phyloP scores from a whole-genome alignment of 2,329 filamentous ascomycete species.

The Ceratocystis albifundus region DNA sequence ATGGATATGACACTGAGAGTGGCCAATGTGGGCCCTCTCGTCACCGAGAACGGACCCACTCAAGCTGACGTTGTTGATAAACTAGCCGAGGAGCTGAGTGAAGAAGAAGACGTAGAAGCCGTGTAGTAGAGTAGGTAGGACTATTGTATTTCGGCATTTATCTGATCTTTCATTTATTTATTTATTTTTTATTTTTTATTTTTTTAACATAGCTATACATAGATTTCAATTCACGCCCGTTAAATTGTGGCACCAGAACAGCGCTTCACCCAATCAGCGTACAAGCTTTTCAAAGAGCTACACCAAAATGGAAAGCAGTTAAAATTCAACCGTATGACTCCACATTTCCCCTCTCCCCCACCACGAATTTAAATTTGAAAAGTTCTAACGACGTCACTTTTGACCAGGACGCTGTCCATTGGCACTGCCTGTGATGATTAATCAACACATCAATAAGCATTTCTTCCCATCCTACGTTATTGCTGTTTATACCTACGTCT shows the following conservation, averaged over 20 bases:
- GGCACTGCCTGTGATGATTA: too few relatives aligned
- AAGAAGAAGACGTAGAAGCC: background rate
- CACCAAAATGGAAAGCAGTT: conserved; percentile 6
- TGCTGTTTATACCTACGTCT: too few relatives aligned
- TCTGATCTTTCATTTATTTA: background rate
- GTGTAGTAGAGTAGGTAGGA: background rate
- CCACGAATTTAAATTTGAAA: background rate
- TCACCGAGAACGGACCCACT: background rate
- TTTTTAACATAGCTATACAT: background rate
- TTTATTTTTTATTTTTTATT: background rate
- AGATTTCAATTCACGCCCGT: background rate
- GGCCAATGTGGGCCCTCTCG: background rate
- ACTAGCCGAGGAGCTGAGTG: background rate
- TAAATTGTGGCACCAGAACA: background rate
- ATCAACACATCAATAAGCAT: too few relatives aligned
- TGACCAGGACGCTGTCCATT: too few relatives aligned
- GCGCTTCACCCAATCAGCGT: background rate
- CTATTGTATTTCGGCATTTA: background rate
- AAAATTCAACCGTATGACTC: background rate
- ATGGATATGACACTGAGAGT: background rate
- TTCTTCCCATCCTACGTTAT: too few relatives aligned
- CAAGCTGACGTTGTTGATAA: background rate
- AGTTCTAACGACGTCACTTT: conserved; percentile 15
- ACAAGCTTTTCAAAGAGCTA: background rate
- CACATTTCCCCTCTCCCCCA: conserved; percentile 15